Conservation (phyloP, 148 eudicot species). For the Chenopodium berlandieri region DNA sequence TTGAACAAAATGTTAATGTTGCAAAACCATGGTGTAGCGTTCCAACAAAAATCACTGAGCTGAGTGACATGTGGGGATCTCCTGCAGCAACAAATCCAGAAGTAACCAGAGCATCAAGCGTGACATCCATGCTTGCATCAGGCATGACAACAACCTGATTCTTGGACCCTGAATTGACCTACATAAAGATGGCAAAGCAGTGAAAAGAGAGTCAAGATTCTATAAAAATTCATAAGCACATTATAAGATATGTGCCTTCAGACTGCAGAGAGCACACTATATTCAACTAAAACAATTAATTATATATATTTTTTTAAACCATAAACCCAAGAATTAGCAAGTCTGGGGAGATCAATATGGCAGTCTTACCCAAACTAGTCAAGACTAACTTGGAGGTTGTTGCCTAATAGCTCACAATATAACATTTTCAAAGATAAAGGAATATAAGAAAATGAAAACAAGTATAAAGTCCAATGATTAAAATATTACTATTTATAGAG, state of each 20-base stretch:
- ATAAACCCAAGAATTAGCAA: too few relatives aligned
- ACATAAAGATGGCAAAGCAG: slow-evolving; percentile 7
- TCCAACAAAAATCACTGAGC: slow-evolving; percentile 72
- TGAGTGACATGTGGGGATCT: slow-evolving; percentile 55
- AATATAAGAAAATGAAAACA: too few relatives aligned
- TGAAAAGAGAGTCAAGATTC: not conserved
- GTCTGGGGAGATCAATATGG: too few relatives aligned
- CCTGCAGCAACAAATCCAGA: slow-evolving; percentile 78
- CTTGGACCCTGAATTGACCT: slow-evolving; percentile 65
- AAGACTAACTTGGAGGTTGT: too few relatives aligned
- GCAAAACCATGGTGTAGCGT: slow-evolving; percentile 56
- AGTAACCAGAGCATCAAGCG: slow-evolving; percentile 63
- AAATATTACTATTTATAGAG: too few relatives aligned
- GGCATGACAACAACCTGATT: slow-evolving; percentile 74
- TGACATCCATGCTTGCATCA: slow-evolving; percentile 61
- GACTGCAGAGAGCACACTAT: too few relatives aligned
- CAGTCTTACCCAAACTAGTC: too few relatives aligned
- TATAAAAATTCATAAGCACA: not conserved
- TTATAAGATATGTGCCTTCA: not conserved
- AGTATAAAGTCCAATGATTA: too few relatives aligned
- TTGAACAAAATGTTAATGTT: not conserved
- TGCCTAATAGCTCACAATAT: too few relatives aligned
- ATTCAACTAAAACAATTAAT: too few relatives aligned
- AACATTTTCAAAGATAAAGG: too few relatives aligned
- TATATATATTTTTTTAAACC: too few relatives aligned